These are phyloP conservation scores for Aphanocladium album DNA, from an alignment of 2,329 filamentous ascomycete species.

Conservation along the genomic window DNA sequence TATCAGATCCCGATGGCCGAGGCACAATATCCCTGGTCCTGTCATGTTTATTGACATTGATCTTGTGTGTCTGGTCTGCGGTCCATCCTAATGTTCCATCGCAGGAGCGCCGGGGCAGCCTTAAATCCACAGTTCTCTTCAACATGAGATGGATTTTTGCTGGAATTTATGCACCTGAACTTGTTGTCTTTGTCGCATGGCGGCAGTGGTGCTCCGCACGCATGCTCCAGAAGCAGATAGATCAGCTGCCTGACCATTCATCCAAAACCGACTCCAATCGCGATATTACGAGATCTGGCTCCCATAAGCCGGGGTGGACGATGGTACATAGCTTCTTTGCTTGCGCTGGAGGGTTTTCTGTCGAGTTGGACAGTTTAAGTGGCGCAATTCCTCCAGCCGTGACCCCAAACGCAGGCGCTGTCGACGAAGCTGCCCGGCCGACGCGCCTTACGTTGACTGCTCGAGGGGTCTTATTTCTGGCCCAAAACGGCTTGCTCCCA, in stretches of 20 bases:
- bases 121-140: slow-evolving; percentile 9
- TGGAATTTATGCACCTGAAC: slow-evolving; percentile 27
- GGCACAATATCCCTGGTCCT: slow-evolving; percentile 27
- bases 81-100: slow-evolving; percentile 30
- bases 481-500: slow-evolving; percentile 8
- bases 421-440: background rate
- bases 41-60: slow-evolving; percentile 28
- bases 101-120: background rate
- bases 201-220: slow-evolving; percentile 20
- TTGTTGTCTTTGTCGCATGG: slow-evolving; percentile 26
- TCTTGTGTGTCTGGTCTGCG: slow-evolving; percentile 30
- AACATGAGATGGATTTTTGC: slow-evolving; percentile 25
- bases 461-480: slow-evolving; percentile 5
- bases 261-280: background rate
- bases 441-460: slow-evolving; percentile 1
- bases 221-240: slow-evolving; percentile 9
- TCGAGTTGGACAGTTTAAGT: slow-evolving; percentile 17
- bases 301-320: slow-evolving; percentile 18
- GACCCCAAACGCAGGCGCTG: background rate
- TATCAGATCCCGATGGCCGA: slow-evolving; percentile 21
- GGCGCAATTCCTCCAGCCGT: too few relatives aligned
- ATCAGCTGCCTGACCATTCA: background rate
- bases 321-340: slow-evolving; percentile 27
- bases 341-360: slow-evolving; percentile 26
- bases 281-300: background rate